These are phyloP conservation scores for Ceratobasidium sp. DNA, from an alignment of 1,284 basidiomycete genomes.

Conservation along the genomic window DNA sequence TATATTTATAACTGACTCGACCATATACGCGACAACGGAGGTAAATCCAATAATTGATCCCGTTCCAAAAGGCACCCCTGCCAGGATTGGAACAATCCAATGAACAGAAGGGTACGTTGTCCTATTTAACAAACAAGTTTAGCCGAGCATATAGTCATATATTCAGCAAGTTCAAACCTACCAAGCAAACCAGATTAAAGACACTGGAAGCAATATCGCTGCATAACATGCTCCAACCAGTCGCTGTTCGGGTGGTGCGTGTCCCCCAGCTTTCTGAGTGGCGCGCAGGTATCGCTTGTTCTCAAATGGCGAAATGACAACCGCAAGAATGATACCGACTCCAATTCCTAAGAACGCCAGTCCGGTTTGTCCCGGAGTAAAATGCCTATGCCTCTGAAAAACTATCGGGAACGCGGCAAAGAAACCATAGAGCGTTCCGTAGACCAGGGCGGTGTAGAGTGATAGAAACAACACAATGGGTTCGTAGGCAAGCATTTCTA, in stretches of 20 bases:
- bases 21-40: constrained; percentile 72
- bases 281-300: constrained; percentile 70
- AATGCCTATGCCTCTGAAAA: constrained; percentile 72
- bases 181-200: constrained; percentile 75
- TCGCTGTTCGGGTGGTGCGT: constrained; percentile 75
- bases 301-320: constrained; percentile 68
- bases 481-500: constrained; percentile 76
- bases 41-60: constrained; percentile 74
- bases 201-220: constrained; percentile 69
- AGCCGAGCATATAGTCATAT: too few species aligned
- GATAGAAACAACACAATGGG: constrained; percentile 78
- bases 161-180: constrained; percentile 48
- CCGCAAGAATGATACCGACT: constrained; percentile 69
- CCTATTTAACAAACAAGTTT: constrained; percentile 57
- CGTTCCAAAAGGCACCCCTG: constrained; percentile 74
- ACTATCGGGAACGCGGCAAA: constrained; percentile 75
- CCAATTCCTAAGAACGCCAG: constrained; percentile 77
- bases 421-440: constrained; percentile 71
- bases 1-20: constrained; percentile 61
- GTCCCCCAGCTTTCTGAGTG: constrained; percentile 66
- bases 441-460: constrained; percentile 77
- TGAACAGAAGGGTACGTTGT: constrained; percentile 70
- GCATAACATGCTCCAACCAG: constrained; percentile 71
- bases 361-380: constrained; percentile 71
- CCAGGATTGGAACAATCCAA: constrained; percentile 74